phyloP scores from a whole-genome alignment of 495 filamentous ascomycete species.

The Tetracladium setigerum region DNA sequence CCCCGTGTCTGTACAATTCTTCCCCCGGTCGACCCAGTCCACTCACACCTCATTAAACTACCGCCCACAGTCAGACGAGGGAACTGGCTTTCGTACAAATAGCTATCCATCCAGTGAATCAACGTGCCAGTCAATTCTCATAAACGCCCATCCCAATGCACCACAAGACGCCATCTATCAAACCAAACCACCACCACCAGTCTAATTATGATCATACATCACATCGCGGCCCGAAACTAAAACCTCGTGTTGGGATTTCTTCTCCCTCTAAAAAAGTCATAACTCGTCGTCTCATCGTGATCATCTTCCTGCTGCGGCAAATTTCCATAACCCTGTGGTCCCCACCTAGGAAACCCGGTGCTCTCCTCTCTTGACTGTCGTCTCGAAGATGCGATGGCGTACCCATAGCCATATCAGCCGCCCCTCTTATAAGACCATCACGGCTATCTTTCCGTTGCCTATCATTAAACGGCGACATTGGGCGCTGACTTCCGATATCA shows the following conservation, averaged over 20 bases:
- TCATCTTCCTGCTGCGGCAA: constrained; percentile 34
- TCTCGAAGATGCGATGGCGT: constrained; percentile 10
- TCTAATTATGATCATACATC: not conserved
- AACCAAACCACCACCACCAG: not conserved
- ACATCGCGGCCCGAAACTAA: not conserved
- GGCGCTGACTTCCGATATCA: constrained; percentile 2
- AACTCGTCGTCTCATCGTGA: constrained; percentile 13
- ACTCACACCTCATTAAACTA: too few species aligned
- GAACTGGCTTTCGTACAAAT: too few species aligned
- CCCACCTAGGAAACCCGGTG: constrained; percentile 38
- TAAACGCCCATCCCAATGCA: not conserved
- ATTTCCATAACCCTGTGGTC: constrained; percentile 43
- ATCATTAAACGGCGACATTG: constrained; percentile 6
- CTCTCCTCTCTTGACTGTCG: constrained; percentile 18
- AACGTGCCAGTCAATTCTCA: too few species aligned
- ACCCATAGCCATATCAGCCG: constrained; percentile 20
- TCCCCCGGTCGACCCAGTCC: too few species aligned
- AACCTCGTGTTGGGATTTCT: constrained; percentile 1
- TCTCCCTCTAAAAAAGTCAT: constrained; percentile 19
- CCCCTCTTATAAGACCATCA: constrained; percentile 30
- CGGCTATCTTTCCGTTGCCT: constrained; percentile 21
- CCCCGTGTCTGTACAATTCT: too few species aligned
- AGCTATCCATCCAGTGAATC: too few species aligned
- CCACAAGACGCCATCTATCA: not conserved
- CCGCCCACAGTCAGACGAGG: too few species aligned